phyloP scores from a whole-genome alignment of 495 filamentous ascomycete species.

The Aspergillus sclerotioniger region DNA sequence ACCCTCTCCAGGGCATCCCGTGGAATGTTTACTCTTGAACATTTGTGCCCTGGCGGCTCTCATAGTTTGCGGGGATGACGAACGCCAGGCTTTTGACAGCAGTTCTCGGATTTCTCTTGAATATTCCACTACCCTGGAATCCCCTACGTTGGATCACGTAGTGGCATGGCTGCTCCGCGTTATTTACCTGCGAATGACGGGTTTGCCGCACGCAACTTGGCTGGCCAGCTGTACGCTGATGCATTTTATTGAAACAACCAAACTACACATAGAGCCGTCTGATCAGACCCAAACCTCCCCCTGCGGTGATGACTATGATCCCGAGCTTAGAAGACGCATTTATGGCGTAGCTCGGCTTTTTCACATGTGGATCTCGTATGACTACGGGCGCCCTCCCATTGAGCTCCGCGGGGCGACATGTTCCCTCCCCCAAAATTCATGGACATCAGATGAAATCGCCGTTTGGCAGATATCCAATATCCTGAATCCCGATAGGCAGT shows the following conservation, averaged over 20 bases:
- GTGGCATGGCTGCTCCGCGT: constrained; percentile 46
- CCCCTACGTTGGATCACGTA: constrained; percentile 30
- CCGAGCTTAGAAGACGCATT: constrained; percentile 24
- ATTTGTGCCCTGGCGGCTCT: not conserved
- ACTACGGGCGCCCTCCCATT: constrained; percentile 18
- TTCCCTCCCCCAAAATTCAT: not conserved
- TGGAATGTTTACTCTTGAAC: not conserved
- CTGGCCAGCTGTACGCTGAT: constrained; percentile 48
- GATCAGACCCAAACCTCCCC: not conserved
- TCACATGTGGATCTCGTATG: constrained; percentile 24
- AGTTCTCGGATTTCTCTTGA: constrained; percentile 46
- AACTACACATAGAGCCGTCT: constrained; percentile 25
- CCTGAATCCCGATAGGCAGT: constrained; percentile 14
- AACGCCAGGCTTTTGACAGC: constrained; percentile 41
- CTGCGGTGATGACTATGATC: constrained; percentile 20
- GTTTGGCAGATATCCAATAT: constrained; percentile 18
- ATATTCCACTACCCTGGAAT: constrained; percentile 17
- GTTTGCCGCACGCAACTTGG: constrained; percentile 46
- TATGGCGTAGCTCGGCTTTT: constrained; percentile 17
- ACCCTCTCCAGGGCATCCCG: not conserved
- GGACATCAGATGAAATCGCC: constrained; percentile 11
- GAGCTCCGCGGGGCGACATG: constrained; percentile 8
- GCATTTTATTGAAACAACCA: constrained; percentile 50
- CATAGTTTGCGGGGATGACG: constrained; percentile 4
- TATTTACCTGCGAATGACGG: constrained; percentile 44